Base-by-base conservation (phyloP, 306 rosid species). In the barrel medic (Medicago truncatula) region DNA sequence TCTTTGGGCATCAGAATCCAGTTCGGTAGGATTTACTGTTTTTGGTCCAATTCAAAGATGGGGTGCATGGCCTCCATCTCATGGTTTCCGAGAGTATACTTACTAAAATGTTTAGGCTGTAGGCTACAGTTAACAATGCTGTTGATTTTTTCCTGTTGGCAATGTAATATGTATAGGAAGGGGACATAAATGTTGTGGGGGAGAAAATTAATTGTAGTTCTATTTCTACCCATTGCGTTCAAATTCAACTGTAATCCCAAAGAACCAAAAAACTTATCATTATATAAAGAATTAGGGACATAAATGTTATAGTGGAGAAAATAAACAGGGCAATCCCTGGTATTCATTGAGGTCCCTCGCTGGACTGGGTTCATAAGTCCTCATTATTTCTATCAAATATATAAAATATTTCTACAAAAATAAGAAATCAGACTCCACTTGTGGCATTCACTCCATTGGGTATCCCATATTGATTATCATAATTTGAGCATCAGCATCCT, bases 401-500 rank as follows among this genome's bases (percentile, higher is more conserved):
- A 31, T 31, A 31, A 31, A 31, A 31, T 31, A 6, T 31, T 31
- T 31, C 36, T 31, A 31, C 6, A 31, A 31, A 31, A 31, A 31
- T 5, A 31, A 31, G 36, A 31, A 31, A 31, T 31, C 36, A 31
- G 36, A 31, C 36, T 31, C 36, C 36, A 31, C 36, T 31, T 31
- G 36, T 31, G 36, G 36, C 36, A 31, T 4, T 31, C 36, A 31
- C 36, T 31, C 36, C 36, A 31, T 31, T 28, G 34, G 2, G 34
- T 21, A 21, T 21, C 23, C 23, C 34, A 28, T 28, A 28, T 21
- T 23, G 28, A 23, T 23, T 23, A 23, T 23, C 36, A 31, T 31
- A 31, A n/a, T n/a, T n/a, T n/a, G n/a, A n/a, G n/a, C 25, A 53
- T 61, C 75, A 28, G 25, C n/a, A 68, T 68, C 69, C n/a, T 43